phyloP scores from a whole-genome alignment of 2,329 filamentous ascomycete genomes.

The Pseudogymnoascus sp. region DNA sequence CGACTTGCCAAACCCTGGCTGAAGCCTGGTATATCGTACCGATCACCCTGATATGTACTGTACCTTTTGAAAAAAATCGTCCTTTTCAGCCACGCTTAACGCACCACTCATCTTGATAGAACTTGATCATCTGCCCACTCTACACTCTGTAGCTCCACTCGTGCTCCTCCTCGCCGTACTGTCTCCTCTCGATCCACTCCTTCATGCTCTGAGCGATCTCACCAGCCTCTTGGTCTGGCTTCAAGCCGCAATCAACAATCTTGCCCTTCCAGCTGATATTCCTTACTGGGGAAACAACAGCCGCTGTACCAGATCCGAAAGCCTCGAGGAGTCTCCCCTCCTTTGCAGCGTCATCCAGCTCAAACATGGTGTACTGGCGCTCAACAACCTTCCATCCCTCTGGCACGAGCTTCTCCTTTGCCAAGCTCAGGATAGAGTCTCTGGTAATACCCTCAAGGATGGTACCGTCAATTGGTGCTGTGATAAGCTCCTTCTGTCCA shows the following conservation, averaged over 20 bases:
- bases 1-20: not conserved
- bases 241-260: constrained; percentile 74
- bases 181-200: constrained; percentile 90
- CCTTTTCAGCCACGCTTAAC: not conserved
- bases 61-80: not conserved
- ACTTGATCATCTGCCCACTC: not conserved
- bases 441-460: constrained; percentile 93
- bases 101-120: not conserved
- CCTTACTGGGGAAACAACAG: constrained; percentile 84
- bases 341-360: constrained; percentile 69
- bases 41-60: not conserved
- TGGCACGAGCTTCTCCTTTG: constrained; percentile 70
- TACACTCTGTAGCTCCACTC: constrained; percentile 65
- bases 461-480: constrained; percentile 92
- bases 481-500: constrained; percentile 84
- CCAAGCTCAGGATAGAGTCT: constrained; percentile 82
- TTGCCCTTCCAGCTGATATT: constrained; percentile 83
- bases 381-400: constrained; percentile 85
- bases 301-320: constrained; percentile 89
- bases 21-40: constrained; percentile 7
- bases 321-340: constrained; percentile 87
- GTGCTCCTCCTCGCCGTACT: constrained; percentile 90
- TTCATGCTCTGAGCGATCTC: constrained; percentile 82
- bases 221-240: constrained; percentile 75
- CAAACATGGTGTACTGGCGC: constrained; percentile 85